Base-by-base conservation (phyloP, 106 monocot species). In the Dendrobium officinale region DNA sequence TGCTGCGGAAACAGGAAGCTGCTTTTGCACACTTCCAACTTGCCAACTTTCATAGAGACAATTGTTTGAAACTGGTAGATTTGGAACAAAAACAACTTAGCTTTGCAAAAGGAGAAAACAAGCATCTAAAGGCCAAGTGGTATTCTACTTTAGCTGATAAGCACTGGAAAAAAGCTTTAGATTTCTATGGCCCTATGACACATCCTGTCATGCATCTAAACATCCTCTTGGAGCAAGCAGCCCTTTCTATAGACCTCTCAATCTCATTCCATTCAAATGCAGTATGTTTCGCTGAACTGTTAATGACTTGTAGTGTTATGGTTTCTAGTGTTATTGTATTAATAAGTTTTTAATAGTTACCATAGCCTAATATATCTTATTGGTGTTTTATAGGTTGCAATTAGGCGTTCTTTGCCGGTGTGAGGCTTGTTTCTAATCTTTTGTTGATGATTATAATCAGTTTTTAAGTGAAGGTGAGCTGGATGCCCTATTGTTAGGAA, bases 11-110 rank as follows among this genome's bases (percentile, higher is more conserved):
- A 81, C 95, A 99, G 80, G 99, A 99, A 81, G 88, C 91, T 81
- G 99, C 99, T 83, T 99, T 87, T 93, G 76, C 92, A 75, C 82
- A 91, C 78, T 99, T 90, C 81, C 93, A 99, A 47, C 90, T 99
- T 80, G 99, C 88, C 66, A 93, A 92, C 84, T 95, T 88, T 66
- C 89, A 95, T 47, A 87, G 84, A 82, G 86, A 90, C 66, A 78
- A 76, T 47, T 99, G 88, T 77, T 88, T 99, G 74, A 93, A 88
- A 43, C 86, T 88, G 51, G 55, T 92, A 64, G 82, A 86, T 83
- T 88, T 89, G 61, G 86, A 92, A 66, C 67, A 77, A 17, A 94
- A 83, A 79, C 90, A 90, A 78, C 45, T 82, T 42, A 86, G 85
- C 67, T 78, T 59, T 79, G 55, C 85, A 27, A 94, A 86, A 89